Evolutionary conservation across 352 stramenopile species (phyloP).

Genomic region (Globisporangium ultimum): DNA sequence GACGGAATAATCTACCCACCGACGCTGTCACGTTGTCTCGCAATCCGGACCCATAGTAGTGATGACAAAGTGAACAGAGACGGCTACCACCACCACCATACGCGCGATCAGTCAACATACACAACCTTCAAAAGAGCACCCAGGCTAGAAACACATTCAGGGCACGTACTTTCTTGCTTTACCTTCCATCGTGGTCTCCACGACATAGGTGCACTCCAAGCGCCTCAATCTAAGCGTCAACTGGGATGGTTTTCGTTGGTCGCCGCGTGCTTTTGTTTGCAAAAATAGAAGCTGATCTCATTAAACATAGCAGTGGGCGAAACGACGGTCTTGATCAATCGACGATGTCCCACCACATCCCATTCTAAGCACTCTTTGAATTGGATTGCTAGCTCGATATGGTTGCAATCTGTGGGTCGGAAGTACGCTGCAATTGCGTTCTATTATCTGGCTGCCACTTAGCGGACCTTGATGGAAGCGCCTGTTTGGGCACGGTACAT

Average conservation of each 20-base stretch:
- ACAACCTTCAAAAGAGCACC: not conserved
- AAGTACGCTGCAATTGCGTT: no score
- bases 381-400: no score
- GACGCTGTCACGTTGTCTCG: slow-evolving; percentile 45
- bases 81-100: slow-evolving; percentile 16
- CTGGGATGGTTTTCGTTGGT: not conserved
- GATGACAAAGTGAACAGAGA: slow-evolving; percentile 44
- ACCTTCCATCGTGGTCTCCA: not conserved
- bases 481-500: no score
- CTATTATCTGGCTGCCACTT: no score
- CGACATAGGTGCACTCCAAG: not conserved
- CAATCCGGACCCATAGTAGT: slow-evolving; percentile 41
- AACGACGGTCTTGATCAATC: no score
- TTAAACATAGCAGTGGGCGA: not conserved
- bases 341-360: no score
- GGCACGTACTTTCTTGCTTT: not conserved
- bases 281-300: not conserved
- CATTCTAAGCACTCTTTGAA: no score
- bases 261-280: not conserved
- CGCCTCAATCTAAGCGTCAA: not conserved
- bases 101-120: not conserved
- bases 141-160: not conserved
- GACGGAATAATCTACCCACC: slow-evolving; percentile 17
- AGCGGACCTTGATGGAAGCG: no score
- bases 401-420: no score